Evolutionary conservation across 2,329 filamentous ascomycete species (phyloP), one percentile per base, ranked within the genome.

Genomic region (Plectosphaerella plurivora): DNA sequence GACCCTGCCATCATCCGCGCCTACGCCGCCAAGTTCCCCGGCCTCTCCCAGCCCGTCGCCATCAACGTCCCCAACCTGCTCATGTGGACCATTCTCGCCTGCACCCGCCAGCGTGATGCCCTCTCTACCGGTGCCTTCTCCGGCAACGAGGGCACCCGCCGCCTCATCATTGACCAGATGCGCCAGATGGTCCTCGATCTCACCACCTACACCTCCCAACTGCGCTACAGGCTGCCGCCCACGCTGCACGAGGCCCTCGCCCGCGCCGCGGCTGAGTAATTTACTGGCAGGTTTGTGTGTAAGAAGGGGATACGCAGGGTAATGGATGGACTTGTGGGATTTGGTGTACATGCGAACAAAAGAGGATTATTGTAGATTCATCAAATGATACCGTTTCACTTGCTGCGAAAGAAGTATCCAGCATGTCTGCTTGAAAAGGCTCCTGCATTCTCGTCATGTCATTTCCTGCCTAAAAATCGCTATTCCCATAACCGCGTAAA

Each of bases 21-120:
- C 58, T 86, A 86, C 55, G 91, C 93, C 1, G 84, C 89, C 61
- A 87, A 86, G 56, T 97, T 99, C 72, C 82, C 89, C 15, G 78
- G 81, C 2, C 80, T 96, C 41, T 83, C 91, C 4, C 84, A 90
- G 59, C 83, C 91, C 8, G 88, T 99, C 41, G 87, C 92, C 3
- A 86, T 90, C 66, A 96, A 94, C 63, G 86, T 97, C 61, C 93
- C 93, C 16, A 91, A 93, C 68, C 78, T 97, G 56, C 81, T 99
- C 57, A 87, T 96, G 74, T 97, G 94, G 94, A 91, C 91, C 48
- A 90, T 99, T 59, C 81, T 87, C 42, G 91, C 89, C 72, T 95
- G 92, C 70, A 86, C 87, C 48, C 82, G 85, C 52, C 87, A 96
- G 70, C 83, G 89, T 56, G 86, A 88, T 61, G 76, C 85, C 55